Evolutionary conservation across 2,329 filamentous ascomycete genomes (phyloP).

Genomic region (Cordyceps pruinosa): DNA sequence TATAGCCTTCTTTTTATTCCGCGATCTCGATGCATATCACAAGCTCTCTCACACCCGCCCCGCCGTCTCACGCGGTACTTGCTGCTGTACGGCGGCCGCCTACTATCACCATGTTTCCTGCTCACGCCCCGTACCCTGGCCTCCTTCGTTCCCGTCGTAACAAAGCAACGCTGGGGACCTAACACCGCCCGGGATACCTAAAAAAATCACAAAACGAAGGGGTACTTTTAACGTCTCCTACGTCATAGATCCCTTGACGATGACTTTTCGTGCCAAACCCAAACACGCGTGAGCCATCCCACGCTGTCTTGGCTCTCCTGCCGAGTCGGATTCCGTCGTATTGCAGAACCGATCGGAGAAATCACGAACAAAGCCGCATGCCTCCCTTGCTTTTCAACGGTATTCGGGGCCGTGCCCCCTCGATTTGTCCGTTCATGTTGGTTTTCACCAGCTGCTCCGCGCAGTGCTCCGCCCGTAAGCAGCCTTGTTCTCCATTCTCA

Average conservation of each 20-base stretch:
- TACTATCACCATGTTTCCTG: neutral
- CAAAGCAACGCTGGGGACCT: neutral
- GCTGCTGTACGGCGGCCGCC: neutral
- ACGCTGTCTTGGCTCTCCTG: too few relatives aligned
- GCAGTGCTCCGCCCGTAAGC: neutral
- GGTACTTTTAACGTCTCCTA: neutral
- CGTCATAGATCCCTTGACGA: slow-evolving; percentile 2
- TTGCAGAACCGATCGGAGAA: too few relatives aligned
- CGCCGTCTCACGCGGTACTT: neutral
- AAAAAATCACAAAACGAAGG: neutral
- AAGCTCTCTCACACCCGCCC: neutral
- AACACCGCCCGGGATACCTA: neutral
- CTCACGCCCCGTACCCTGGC: neutral
- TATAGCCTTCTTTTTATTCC: neutral
- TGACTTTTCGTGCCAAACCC: too few relatives aligned
- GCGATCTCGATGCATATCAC: slow-evolving; percentile 1
- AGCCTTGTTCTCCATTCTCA: neutral
- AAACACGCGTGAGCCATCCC: too few relatives aligned
- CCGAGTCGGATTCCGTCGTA: too few relatives aligned
- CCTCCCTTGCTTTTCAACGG: too few relatives aligned
- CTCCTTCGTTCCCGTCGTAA: neutral
- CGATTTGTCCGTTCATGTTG: neutral
- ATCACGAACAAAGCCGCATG: too few relatives aligned
- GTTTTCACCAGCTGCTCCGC: neutral
- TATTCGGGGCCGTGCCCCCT: too few relatives aligned